These are phyloP conservation scores for Neoascochyta sp. DNA, from an alignment of 2,329 filamentous ascomycete genomes.

Conservation along the genomic window DNA sequence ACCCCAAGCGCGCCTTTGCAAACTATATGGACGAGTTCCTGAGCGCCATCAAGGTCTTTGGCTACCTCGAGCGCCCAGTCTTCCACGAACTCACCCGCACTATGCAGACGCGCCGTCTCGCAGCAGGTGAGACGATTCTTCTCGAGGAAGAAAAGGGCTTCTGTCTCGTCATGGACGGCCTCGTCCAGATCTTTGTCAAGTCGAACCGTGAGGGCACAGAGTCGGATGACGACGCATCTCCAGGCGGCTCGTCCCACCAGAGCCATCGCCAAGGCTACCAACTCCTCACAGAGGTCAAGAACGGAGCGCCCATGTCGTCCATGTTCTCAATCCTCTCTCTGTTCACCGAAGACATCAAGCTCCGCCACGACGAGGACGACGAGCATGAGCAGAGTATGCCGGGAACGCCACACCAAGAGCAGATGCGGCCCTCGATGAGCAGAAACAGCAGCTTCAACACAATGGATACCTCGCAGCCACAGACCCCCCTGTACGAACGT, in stretches of 20 bases:
- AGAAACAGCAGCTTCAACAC: conserved; percentile 32
- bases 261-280: conserved; percentile 81
- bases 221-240: conserved; percentile 40
- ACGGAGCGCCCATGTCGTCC: conserved; percentile 97
- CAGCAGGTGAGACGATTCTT: conserved; percentile 91
- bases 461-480: conserved; percentile 30
- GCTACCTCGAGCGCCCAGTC: conserved; percentile 90
- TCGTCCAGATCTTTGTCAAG: conserved; percentile 98
- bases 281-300: conserved; percentile 92
- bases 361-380: conserved; percentile 67
- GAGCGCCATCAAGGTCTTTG: conserved; percentile 98
- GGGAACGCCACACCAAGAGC: conserved; percentile 21
- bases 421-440: conserved; percentile 17
- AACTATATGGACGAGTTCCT: conserved; percentile 98
- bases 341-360: conserved; percentile 89
- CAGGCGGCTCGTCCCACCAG: conserved; percentile 58
- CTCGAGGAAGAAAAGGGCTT: conserved; percentile 98
- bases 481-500: conserved; percentile 24
- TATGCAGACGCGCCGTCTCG: conserved; percentile 96
- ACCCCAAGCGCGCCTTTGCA: conserved; percentile 84
- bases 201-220: conserved; percentile 57
- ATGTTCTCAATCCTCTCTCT: conserved; percentile 95
- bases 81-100: conserved; percentile 96
- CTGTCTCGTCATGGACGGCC: conserved; percentile 91
- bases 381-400: conserved; percentile 41